Evolutionary conservation across 768 basidiomycete species (phyloP).

Genomic region (Boletus edulis): DNA sequence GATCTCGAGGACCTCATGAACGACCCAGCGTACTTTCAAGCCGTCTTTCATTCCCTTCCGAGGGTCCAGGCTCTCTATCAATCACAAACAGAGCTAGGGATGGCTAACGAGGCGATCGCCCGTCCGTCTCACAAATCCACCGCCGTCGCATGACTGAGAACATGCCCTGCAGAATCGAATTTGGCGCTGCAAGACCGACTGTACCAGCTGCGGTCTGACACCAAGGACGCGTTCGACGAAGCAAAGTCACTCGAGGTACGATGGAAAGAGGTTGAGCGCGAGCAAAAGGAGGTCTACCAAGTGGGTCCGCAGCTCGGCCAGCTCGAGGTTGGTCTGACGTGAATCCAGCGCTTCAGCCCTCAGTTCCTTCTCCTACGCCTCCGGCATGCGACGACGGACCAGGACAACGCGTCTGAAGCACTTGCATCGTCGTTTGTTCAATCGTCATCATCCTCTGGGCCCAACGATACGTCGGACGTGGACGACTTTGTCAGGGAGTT

Average conservation of each 20-base stretch:
- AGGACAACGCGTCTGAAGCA: constrained; percentile 86
- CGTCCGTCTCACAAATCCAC: constrained; percentile 46
- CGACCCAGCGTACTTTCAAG: constrained; percentile 84
- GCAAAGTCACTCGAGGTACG: constrained; percentile 77
- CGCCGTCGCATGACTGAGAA: constrained; percentile 3
- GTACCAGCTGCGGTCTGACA: constrained; percentile 74
- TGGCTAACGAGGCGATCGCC: constrained; percentile 85
- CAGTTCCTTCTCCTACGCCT: constrained; percentile 88
- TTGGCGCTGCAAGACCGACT: constrained; percentile 72
- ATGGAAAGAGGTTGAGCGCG: constrained; percentile 86
- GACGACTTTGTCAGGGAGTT: constrained; percentile 89
- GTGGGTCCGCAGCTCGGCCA: constrained; percentile 37
- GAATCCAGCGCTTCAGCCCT: constrained; percentile 71
- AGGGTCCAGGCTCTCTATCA: constrained; percentile 73
- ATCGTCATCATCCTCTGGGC: constrained; percentile 38
- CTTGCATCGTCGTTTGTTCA: constrained; percentile 83
- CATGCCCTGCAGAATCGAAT: constrained; percentile 58
- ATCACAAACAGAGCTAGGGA: constrained; percentile 73
- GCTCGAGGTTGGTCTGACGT: constrained; percentile 9
- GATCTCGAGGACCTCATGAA: constrained; percentile 87
- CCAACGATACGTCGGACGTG: constrained; percentile 46
- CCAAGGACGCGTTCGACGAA: constrained; percentile 84
- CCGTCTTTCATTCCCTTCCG: constrained; percentile 77
- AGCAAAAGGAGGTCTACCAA: constrained; percentile 88
- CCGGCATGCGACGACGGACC: constrained; percentile 82